Evolutionary conservation across 2,329 filamentous ascomycete species (phyloP).

Genomic region (Saccharata proteae): DNA sequence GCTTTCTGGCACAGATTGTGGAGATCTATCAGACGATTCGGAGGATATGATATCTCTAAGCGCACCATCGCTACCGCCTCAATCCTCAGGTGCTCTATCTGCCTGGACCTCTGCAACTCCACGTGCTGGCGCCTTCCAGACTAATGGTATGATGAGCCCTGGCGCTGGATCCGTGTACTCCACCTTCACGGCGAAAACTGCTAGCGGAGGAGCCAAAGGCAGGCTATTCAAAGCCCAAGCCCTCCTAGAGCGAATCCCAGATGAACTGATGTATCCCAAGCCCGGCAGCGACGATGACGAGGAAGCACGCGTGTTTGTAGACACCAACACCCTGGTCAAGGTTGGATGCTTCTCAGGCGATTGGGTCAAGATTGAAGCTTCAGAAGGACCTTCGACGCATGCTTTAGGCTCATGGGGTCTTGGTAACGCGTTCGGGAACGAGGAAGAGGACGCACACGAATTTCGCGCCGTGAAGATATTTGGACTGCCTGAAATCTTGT

Average conservation of each 20-base stretch:
- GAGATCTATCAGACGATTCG: slow-evolving; percentile 78
- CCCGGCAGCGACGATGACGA: slow-evolving; percentile 78
- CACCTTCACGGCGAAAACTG: slow-evolving; percentile 72
- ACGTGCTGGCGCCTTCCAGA: slow-evolving; percentile 56
- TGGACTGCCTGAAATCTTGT: slow-evolving; percentile 64
- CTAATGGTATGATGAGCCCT: slow-evolving; percentile 67
- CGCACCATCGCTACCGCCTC: slow-evolving; percentile 65
- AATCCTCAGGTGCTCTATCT: slow-evolving; percentile 66
- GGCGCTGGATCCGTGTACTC: slow-evolving; percentile 67
- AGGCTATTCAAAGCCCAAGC: slow-evolving; percentile 78
- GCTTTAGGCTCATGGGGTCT: slow-evolving; percentile 56
- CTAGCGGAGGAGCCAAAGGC: slow-evolving; percentile 58
- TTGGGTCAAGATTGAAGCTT: slow-evolving; percentile 77
- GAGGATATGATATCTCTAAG: slow-evolving; percentile 89
- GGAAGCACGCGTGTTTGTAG: slow-evolving; percentile 76
- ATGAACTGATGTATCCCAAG: slow-evolving; percentile 73
- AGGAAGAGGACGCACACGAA: slow-evolving; percentile 45
- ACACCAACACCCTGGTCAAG: slow-evolving; percentile 71
- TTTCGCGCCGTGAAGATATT: slow-evolving; percentile 86
- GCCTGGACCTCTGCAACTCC: slow-evolving; percentile 73
- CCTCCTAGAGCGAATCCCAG: slow-evolving; percentile 57
- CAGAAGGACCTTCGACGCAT: slow-evolving; percentile 59
- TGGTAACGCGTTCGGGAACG: slow-evolving; percentile 48
- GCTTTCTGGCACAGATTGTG: slow-evolving; percentile 52
- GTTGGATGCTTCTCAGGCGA: slow-evolving; percentile 96